Conservation (phyloP, 2,329 filamentous ascomycete genomes). For the Fusarium drepaniforme region DNA sequence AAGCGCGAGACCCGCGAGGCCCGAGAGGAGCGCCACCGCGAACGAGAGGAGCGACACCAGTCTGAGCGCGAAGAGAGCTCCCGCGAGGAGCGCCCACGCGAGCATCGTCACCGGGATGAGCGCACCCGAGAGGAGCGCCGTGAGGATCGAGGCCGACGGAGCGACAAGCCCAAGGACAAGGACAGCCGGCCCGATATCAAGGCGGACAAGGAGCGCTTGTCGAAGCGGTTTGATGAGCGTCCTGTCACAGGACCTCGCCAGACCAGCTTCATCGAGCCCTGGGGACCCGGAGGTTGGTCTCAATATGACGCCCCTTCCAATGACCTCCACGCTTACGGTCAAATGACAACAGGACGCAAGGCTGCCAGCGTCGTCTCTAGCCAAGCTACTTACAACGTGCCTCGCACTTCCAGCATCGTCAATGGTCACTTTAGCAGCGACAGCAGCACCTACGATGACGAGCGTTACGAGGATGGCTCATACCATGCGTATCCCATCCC, state of each 20-base stretch:
- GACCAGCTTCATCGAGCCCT: constrained; percentile 51
- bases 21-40: constrained; percentile 40
- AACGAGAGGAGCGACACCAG: constrained; percentile 38
- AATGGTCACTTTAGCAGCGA: constrained; percentile 46
- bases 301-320: constrained; percentile 40
- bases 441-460: constrained; percentile 47
- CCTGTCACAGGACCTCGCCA: constrained; percentile 44
- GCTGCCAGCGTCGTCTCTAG: constrained; percentile 41
- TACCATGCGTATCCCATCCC: constrained; percentile 52
- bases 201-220: constrained; percentile 52
- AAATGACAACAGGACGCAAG: constrained; percentile 44
- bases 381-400: constrained; percentile 44
- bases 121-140: constrained; percentile 42
- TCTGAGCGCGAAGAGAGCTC: constrained; percentile 38
- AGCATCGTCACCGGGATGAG: constrained; percentile 28
- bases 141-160: constrained; percentile 38
- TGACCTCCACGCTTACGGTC: constrained; percentile 45
- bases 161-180: constrained; percentile 46
- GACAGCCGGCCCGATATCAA: constrained; percentile 45
- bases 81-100: constrained; percentile 35
- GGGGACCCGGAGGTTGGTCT: constrained; percentile 49
- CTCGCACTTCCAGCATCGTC: constrained; percentile 46
- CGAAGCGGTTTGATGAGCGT: constrained; percentile 53
- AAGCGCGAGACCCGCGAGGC: constrained; percentile 47
- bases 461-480: constrained; percentile 50